Conservation (phyloP, 2,329 filamentous ascomycete genomes). For the Cyclaneusma minus region DNA sequence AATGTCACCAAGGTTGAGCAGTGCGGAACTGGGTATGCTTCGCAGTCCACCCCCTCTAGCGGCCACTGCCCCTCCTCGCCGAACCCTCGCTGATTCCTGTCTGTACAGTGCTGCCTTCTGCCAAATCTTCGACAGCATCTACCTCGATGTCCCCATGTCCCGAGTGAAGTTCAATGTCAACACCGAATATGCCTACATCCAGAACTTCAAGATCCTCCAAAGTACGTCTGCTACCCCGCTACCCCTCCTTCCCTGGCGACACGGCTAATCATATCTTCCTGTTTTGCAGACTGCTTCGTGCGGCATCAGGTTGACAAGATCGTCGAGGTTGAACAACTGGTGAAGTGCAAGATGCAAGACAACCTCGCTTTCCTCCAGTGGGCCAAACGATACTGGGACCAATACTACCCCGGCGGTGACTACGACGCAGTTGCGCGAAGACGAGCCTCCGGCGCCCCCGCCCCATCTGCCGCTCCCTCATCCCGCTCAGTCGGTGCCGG, state of each 20-base stretch:
- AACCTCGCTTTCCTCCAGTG: conserved; percentile 98
- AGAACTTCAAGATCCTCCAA: conserved; percentile 97
- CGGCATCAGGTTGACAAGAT: conserved; percentile 81
- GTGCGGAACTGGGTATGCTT: conserved; percentile 82
- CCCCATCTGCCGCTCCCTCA: conserved; percentile 29
- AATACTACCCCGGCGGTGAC: conserved; percentile 92
- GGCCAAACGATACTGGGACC: conserved; percentile 94
- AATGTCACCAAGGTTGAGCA: conserved; percentile 99
- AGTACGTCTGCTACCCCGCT: conserved; percentile 44
- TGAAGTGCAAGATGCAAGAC: conserved; percentile 99
- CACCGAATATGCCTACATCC: conserved; percentile 90
- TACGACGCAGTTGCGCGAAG: conserved; percentile 82
- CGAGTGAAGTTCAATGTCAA: conserved; percentile 98
- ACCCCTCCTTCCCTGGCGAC: conserved; percentile 2
- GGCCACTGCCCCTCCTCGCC: conserved; percentile 11
- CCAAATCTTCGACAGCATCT: conserved; percentile 98
- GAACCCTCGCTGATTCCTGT: conserved; percentile 9
- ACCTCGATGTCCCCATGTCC: conserved; percentile 85
- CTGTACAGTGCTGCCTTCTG: conserved; percentile 70
- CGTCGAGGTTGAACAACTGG: conserved; percentile 72
- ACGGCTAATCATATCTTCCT: not conserved
- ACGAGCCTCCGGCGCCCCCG: conserved; percentile 55
- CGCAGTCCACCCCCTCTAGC: conserved; percentile 19
- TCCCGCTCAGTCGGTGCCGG: conserved; percentile 27
- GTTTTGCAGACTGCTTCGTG: conserved; percentile 55